Evolutionary conservation across 2,329 filamentous ascomycete genomes (phyloP), one percentile per base, ranked within the genome.

Genomic region (Xylariaceae sp.): DNA sequence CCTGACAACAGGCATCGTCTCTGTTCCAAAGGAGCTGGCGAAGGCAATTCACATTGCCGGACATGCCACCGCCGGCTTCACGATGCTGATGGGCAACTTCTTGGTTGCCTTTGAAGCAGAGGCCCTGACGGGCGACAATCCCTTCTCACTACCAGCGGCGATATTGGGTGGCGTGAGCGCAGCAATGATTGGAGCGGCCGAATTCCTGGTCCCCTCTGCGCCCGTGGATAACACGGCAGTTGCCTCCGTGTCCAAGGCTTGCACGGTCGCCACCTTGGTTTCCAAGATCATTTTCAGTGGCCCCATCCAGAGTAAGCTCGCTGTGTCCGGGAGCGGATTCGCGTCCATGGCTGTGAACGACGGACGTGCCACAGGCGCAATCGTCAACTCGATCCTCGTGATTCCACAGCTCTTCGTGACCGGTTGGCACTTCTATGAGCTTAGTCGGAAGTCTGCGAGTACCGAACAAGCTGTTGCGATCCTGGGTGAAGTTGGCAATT

Each of bases 401-500:
- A 53, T 55, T n/a, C 49, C 57, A 1, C 15, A 44, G 8, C 53
- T 55, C 2, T 56, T 59, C 13, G 49, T 50, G 11, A 50, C 49
- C 2, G 49, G 53, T 11, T 53, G 49, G 53, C 57, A 56, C 30
- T 53, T 56, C 42, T 59, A 59, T 9, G 57, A 59, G 34, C 53
- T 56, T 3, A 50, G 57, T 13, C 15, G 53, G n/a, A 49, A 56
- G 18, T 17, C 49, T 4, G 49, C 53, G 2, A 49, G 53, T 10
- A 39, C 23, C 0, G 11, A 55, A 11, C 56, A 52, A 11, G 39
- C 47, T 0, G 39, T 30, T 7, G 47, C 48, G 1, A 55, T 59
- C 15, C n/a, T 55, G 10, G 53, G 53, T 1, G 57, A 59, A 23
- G 45, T 59, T 1, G 49, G 45, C 2, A 49, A 49, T 1, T 13